phyloP scores from a whole-genome alignment of 2,329 filamentous ascomycete species.

The Fusarium annulatum region DNA sequence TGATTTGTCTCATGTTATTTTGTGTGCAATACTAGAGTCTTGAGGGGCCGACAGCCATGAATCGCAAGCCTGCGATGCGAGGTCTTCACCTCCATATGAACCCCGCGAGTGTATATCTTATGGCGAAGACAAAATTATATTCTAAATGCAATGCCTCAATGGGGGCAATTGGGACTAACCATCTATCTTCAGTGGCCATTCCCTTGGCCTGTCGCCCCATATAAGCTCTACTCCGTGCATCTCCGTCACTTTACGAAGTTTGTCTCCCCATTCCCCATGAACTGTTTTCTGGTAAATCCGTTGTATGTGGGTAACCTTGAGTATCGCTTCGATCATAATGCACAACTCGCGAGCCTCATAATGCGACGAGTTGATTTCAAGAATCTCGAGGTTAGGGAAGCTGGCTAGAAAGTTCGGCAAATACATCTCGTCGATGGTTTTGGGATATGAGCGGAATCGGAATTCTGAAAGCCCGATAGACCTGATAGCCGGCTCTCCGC shows the following conservation, averaged over 20 bases:
- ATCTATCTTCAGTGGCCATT: slow-evolving; percentile 48
- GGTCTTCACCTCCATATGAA: neutral
- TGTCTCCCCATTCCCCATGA: slow-evolving; percentile 48
- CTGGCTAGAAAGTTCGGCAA: slow-evolving; percentile 50
- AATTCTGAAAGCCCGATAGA: slow-evolving; percentile 52
- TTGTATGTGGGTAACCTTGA: slow-evolving; percentile 48
- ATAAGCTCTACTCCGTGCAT: slow-evolving; percentile 45
- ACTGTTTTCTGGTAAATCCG: slow-evolving; percentile 49
- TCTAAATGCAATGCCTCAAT: neutral
- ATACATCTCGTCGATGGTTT: slow-evolving; percentile 45
- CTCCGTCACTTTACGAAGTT: slow-evolving; percentile 39
- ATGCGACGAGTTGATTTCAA: slow-evolving; percentile 49
- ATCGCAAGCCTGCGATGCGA: neutral
- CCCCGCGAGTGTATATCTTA: neutral
- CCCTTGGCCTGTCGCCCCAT: slow-evolving; percentile 45
- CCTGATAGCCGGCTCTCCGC: slow-evolving; percentile 48
- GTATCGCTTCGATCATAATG: slow-evolving; percentile 45
- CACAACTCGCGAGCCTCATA: slow-evolving; percentile 48
- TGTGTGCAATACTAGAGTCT: neutral
- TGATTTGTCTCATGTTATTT: neutral
- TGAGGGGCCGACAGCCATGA: neutral
- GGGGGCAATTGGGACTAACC: neutral
- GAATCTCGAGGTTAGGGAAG: slow-evolving; percentile 51
- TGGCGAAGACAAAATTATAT: neutral
- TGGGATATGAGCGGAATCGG: slow-evolving; percentile 47